Evolutionary conservation across 495 filamentous ascomycete genomes (phyloP).

Genomic region (Articulospora tetracladia): DNA sequence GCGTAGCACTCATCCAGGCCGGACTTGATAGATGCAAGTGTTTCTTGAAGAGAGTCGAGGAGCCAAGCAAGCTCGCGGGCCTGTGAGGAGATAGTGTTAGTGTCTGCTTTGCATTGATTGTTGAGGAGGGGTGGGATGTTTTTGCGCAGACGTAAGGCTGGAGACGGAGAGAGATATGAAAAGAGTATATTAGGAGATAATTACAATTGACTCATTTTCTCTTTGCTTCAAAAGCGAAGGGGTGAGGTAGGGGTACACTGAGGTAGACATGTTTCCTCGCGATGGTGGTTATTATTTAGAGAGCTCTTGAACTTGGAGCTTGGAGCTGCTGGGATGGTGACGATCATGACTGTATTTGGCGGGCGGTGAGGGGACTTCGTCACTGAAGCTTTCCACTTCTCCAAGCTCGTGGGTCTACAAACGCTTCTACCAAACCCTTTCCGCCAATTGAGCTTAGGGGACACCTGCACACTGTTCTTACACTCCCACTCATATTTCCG

Average conservation of each 20-base stretch:
- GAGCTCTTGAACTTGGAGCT: neutral
- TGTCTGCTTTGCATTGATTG: slow-evolving; percentile 1
- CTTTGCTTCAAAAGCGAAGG: slow-evolving; percentile 59
- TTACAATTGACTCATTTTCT: slow-evolving; percentile 64
- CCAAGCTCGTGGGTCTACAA: neutral
- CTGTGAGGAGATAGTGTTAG: slow-evolving; percentile 33
- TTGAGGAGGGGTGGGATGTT: neutral
- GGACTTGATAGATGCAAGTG: slow-evolving; percentile 69
- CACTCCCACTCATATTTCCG: too few relatives aligned
- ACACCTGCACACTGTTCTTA: too few relatives aligned
- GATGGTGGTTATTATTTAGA: slow-evolving; percentile 11
- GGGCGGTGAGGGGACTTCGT: slow-evolving; percentile 1
- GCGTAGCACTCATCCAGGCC: slow-evolving; percentile 86
- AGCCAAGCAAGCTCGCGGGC: slow-evolving; percentile 85
- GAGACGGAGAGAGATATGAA: neutral
- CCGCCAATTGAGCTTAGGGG: too few relatives aligned
- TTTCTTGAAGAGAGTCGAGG: slow-evolving; percentile 70
- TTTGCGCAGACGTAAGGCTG: slow-evolving; percentile 1
- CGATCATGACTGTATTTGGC: neutral
- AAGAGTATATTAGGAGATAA: slow-evolving; percentile 26
- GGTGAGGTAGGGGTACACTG: slow-evolving; percentile 71
- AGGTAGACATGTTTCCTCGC: slow-evolving; percentile 57
- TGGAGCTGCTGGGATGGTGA: neutral
- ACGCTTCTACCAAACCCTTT: too few relatives aligned
- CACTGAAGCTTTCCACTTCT: neutral